Evolutionary conservation across 192 early-diverging fungal genomes (phyloP), one percentile per base, ranked within the genome.

Genomic region (Phycomyces nitens): DNA sequence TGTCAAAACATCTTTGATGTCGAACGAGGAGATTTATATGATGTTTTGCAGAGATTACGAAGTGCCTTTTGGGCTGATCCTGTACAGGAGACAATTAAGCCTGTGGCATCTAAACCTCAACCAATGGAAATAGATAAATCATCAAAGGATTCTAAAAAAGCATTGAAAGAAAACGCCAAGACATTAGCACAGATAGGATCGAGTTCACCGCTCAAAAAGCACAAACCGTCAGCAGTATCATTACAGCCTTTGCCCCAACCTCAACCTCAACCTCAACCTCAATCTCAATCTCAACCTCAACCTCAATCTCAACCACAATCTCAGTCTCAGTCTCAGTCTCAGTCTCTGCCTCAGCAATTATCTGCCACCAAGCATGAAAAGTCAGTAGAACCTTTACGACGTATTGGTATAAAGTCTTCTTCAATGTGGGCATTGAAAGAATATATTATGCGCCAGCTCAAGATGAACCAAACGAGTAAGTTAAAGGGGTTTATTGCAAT

Each of bases 1-100:
- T 66, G 64, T 52, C 42, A 66, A n/a, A 66, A 66, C 22, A 66
- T 66, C 12, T 66, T 66, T 29, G 64, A 66, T 66, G 64, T 66
- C 8, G 53, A 66, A 26, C 42, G 64, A 29, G 47, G 56, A 10
- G 56, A 66, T 23, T 56, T 66, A 5, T 58, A 56, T 16, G 56
- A 66, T 66, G 64, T 66, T 11, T 23, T 66, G 56, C 53, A 66
- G 23, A 58, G 43, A 23, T 40, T 66, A 20, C 24, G 64, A 38
- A 39, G 47, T 22, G 49, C 56, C 6, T 66, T 66, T 16, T 66
- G 56, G 27, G 44, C 18, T 10, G 43, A 47, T 51, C 42, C 42
- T 12, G 54, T 29, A 22, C n/a, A 14, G 21, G 40, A 56, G n/a
- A 21, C n/a, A 27, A 0, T 10, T 50, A 51, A 29, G 16, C 27